Conservation (phyloP, 2,329 filamentous ascomycete species). For the Venturia effusa region DNA sequence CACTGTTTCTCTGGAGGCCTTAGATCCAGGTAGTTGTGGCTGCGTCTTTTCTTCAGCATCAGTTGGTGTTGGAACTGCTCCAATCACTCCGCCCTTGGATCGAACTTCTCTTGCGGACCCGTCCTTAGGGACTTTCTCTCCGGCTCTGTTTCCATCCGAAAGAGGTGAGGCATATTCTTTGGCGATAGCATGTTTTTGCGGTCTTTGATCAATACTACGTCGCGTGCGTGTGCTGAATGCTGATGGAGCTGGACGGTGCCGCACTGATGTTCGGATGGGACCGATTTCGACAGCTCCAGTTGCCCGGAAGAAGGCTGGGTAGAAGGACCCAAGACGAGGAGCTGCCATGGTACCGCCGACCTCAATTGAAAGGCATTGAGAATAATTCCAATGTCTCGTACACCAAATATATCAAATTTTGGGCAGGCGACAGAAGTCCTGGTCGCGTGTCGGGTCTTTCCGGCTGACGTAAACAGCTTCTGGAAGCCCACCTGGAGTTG, state of each 20-base stretch:
- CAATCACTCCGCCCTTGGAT: not conserved
- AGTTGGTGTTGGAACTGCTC: not conserved
- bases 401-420: not conserved
- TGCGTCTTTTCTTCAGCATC: not conserved
- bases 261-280: conserved; percentile 4
- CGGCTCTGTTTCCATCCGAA: conserved; percentile 12
- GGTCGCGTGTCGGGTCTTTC: not conserved
- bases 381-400: no score
- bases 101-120: not conserved
- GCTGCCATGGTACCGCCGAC: not conserved
- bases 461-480: not conserved
- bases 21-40: not conserved
- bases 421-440: not conserved
- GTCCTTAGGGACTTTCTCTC: not conserved
- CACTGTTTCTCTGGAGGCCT: not conserved
- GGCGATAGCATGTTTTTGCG: conserved; percentile 34
- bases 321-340: conserved; percentile 7
- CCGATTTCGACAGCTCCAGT: conserved; percentile 1
- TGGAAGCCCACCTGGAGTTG: no score
- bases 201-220: conserved; percentile 6
- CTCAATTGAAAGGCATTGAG: not conserved
- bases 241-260: not conserved
- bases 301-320: conserved; percentile 6
- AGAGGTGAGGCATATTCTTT: conserved; percentile 34
- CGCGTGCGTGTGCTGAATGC: conserved; percentile 6